Evolutionary conservation across 768 basidiomycete genomes (phyloP), one percentile per base, ranked within the genome.

Genomic region (Trametes punicea): DNA sequence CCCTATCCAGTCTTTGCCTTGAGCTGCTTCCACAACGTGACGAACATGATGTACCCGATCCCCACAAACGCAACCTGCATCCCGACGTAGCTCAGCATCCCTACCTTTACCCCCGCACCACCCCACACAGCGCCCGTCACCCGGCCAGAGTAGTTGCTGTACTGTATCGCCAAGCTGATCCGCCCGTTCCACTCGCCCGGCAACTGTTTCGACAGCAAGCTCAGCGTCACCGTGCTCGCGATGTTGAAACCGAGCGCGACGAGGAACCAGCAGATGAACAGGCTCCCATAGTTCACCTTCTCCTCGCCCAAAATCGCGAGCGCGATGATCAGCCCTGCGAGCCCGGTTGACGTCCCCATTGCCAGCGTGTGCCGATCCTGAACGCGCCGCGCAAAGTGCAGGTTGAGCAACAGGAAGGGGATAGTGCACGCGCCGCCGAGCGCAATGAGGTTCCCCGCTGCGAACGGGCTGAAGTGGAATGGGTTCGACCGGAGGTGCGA

Each of bases 211-310:
- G 81, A 83, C 25, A 88, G 69, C 52, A 86, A 66, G 55, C 82
- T 83, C 57, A 87, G 71, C 29, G 87, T 87, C 53, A 83, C 81
- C 2, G 84, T 87, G 60, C 79, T 84, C n/a, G 83, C 79, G 10
- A 88, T 72, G 67, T 88, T 88, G 74, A 88, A 88, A 1, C 87
- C 87, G 4, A 87, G 74, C 23, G 87, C 85, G 21, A 87, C 73
- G 36, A 80, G 73, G 71, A 79, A 79, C 83, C 83, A 78, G 55
- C 69, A 71, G 6, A 67, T 65, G 56, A 77, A 77, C 5, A 85
- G 62, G 15, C 75, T 75, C 6, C 73, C 77, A 56, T 81, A 84
- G 23, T 68, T 73, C 18, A 83, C 67, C 21, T 64, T 73, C 21
- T 67, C 62, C 21, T 75, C 65, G 23, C 62, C 56, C 8, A 85